Base-by-base conservation (phyloP, 805 yeast genomes). In the Ogataea angusta region DNA sequence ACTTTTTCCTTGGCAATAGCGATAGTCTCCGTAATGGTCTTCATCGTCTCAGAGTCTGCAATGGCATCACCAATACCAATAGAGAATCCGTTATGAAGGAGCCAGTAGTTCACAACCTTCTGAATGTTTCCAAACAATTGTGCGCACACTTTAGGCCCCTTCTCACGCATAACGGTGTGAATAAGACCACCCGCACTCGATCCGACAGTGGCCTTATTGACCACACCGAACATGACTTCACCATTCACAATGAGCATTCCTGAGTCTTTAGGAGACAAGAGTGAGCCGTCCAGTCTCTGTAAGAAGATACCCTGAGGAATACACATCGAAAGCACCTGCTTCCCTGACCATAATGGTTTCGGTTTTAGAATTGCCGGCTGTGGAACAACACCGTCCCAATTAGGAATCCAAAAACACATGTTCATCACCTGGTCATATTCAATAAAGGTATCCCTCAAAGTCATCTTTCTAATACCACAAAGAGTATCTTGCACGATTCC, bases 21-120 rank as follows among this genome's bases (percentile, higher is more conserved):
- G 64, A 93, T 93, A 3, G 98, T 91, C 43, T 84, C 82, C 1
- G 98, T 93, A 55, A 93, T 90, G 52, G 83, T 84, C 53, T 82
- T 80, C 96, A 93, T 95, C 30, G 99, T 93, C 22, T 78, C 82
- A n/a, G 90, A 79, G 72, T 95, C 99, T 35, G 99, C 99, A 70
- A 93, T 95, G 4, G 99, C 93, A 68, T 93, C 99, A 73, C 99
- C 99, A 67, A 93, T 93, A 76, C 99, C 99, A 55, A 95, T 95
- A 10, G 98, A 91, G 69, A 93, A 93, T 46, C 99, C 98, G 56
- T 86, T 87, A 62, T 95, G 99, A 39, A 93, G 73, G 46, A 93
- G 73, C 99, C 99, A 93, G 64, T 76, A 93, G 66, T 93, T 93
- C 29, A 90, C 96, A 44, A 93, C 95, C 59, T 89, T 91, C 66